Evolutionary conservation across 2,329 filamentous ascomycete genomes (phyloP).

Genomic region (Fusarium chuoi): DNA sequence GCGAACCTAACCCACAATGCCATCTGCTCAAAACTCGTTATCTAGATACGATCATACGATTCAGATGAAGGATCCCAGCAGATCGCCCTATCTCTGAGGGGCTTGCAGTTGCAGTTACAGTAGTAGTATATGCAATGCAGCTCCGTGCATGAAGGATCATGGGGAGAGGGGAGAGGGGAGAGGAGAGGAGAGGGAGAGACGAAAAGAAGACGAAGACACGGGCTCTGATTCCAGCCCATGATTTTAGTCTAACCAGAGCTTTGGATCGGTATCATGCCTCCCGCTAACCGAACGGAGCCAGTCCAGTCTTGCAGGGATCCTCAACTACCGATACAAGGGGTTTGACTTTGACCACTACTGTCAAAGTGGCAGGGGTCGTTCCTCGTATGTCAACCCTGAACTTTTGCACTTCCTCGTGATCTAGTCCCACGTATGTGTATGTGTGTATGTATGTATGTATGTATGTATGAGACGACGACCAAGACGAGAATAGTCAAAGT

Average conservation of each 20-base stretch:
- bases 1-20: not conserved
- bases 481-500: not conserved
- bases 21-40: conserved; percentile 7
- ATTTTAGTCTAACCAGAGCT: not conserved
- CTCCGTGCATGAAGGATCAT: not conserved
- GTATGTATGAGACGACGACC: not conserved
- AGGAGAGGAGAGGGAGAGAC: not conserved
- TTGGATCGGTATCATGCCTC: conserved; percentile 21
- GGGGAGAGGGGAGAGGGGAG: not conserved
- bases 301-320: conserved; percentile 3
- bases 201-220: not conserved
- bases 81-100: conserved; percentile 11
- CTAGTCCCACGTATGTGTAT: not conserved
- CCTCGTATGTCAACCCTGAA: conserved; percentile 9
- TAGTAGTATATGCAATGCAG: not conserved
- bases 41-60: conserved; percentile 28
- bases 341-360: not conserved
- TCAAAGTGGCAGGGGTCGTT: not conserved
- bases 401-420: conserved; percentile 13
- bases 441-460: not conserved
- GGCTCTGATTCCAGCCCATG: conserved; percentile 16
- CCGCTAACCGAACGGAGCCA: not conserved
- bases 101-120: not conserved
- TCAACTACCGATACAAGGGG: conserved; percentile 13
- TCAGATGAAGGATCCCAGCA: conserved; percentile 1